phyloP scores from a whole-genome alignment of 2,329 filamentous ascomycete genomes.

The Arthrobotrys pseudoclavata region DNA sequence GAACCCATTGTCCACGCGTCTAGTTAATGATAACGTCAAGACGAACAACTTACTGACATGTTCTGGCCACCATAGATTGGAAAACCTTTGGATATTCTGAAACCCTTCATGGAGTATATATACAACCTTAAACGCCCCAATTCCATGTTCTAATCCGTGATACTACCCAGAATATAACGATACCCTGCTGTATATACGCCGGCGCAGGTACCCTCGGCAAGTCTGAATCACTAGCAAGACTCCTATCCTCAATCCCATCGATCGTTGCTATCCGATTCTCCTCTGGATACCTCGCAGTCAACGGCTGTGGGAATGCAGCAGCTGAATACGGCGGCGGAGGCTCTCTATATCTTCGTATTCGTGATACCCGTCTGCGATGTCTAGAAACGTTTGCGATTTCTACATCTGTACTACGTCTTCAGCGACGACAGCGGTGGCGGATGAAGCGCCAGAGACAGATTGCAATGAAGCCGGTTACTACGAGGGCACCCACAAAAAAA shows the following conservation, averaged over 20 bases:
- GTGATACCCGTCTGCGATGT: background rate
- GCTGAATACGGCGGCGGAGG: conserved; percentile 32
- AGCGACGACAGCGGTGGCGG: background rate
- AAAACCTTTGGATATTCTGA: background rate
- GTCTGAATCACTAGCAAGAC: background rate
- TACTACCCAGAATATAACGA: background rate
- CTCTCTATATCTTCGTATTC: conserved; percentile 7
- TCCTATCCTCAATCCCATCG: conserved; percentile 1
- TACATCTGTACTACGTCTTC: conserved; percentile 4
- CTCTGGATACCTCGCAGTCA: conserved; percentile 16
- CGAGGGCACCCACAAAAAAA: conserved; percentile 2
- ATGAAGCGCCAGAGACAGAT: conserved; percentile 19
- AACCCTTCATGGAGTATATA: background rate
- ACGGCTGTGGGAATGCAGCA: background rate
- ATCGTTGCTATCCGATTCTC: conserved; percentile 1
- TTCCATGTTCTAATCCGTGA: background rate
- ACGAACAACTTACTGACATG: no score
- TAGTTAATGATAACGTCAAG: no score
- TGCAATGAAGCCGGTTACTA: conserved; percentile 5
- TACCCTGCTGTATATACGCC: conserved; percentile 22
- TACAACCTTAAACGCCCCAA: background rate
- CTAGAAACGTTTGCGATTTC: conserved; percentile 6
- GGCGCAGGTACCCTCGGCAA: conserved; percentile 34
- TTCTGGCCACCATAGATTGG: no score
- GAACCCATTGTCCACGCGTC: background rate